A percentile compares a stretch with the other conserved stretches of the same genome.
Evolutionary conservation across 371 early-diverging fungal genomes (phyloP).

Genomic region (Mortierella sp.): DNA sequence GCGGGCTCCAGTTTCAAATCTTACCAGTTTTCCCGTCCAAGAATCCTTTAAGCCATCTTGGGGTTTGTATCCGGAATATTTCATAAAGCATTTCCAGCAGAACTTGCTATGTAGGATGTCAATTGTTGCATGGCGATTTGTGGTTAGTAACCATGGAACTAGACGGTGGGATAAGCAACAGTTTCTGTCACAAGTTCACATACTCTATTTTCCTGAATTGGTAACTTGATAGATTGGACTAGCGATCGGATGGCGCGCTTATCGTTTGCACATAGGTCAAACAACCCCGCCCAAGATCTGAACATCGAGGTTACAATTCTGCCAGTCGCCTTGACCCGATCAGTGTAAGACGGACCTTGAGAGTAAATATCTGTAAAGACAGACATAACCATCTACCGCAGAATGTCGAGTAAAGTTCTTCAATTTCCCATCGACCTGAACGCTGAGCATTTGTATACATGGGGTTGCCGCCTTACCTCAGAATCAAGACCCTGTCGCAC

Average conservation of each 20-base stretch:
- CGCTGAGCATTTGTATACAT: no score
- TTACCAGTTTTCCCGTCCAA: slow-evolving; percentile 47
- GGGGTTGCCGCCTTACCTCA: slow-evolving; percentile 60
- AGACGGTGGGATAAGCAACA: background rate
- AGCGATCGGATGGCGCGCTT: slow-evolving; percentile 79
- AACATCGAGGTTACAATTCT: slow-evolving; percentile 73
- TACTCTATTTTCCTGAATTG: slow-evolving; percentile 84
- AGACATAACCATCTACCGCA: slow-evolving; percentile 74
- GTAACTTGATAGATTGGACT: slow-evolving; percentile 80
- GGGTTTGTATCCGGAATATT: slow-evolving; percentile 78
- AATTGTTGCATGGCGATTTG: background rate
- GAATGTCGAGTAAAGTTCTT: background rate
- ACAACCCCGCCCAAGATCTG: slow-evolving; percentile 83
- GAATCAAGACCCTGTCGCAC: slow-evolving; percentile 84
- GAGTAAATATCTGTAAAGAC: slow-evolving; percentile 81
- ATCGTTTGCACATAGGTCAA: slow-evolving; percentile 82
- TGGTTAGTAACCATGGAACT: background rate
- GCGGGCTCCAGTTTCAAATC: background rate
- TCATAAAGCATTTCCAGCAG: slow-evolving; percentile 84
- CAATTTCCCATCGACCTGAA: background rate
- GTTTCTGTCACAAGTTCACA: background rate
- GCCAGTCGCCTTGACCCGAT: slow-evolving; percentile 74
- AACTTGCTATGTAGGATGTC: slow-evolving; percentile 65
- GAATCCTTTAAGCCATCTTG: slow-evolving; percentile 64
- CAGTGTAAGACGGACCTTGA: slow-evolving; percentile 72